A percentile compares a stretch with the other conserved stretches of the same genome.
phyloP scores from a whole-genome alignment of 495 filamentous ascomycete species.

The Alectoria sarmentosa region DNA sequence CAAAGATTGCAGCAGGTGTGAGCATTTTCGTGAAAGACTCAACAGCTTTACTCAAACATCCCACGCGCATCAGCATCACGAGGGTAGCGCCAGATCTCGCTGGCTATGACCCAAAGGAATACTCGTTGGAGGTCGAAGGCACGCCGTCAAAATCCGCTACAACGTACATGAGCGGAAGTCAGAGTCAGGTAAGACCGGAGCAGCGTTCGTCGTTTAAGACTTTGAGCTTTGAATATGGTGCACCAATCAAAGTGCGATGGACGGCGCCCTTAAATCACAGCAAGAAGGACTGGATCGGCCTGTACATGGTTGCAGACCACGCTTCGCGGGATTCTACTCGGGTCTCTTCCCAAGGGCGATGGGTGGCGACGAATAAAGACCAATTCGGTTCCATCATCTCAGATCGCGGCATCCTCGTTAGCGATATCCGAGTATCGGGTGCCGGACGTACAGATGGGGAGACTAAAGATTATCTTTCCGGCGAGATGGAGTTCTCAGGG shows the following conservation, averaged over 20 bases:
- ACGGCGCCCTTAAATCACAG: constrained; percentile 84
- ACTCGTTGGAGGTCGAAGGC: constrained; percentile 67
- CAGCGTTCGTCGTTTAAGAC: constrained; percentile 58
- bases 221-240: constrained; percentile 78
- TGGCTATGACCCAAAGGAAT: constrained; percentile 77
- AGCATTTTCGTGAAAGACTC: constrained; percentile 84
- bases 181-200: constrained; percentile 44
- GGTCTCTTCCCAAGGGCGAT: constrained; percentile 80
- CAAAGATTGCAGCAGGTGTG: constrained; percentile 80
- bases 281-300: constrained; percentile 90
- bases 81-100: constrained; percentile 74
- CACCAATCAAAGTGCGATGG: constrained; percentile 88
- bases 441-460: constrained; percentile 41
- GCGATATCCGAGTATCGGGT: constrained; percentile 47
- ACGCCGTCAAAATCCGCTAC: constrained; percentile 50
- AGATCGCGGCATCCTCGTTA: constrained; percentile 71
- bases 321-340: constrained; percentile 73
- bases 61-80: constrained; percentile 78
- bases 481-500: constrained; percentile 81
- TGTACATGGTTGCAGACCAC: constrained; percentile 94
- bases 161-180: constrained; percentile 39
- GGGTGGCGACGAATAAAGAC: constrained; percentile 73
- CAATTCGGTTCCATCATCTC: constrained; percentile 68
- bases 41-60: constrained; percentile 81
- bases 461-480: constrained; percentile 47